Percentiles rank a stretch among this genome's conserved stretches.
Evolutionary conservation across 345 rosid species (phyloP).

Genomic region (Euclidium syriacum): DNA sequence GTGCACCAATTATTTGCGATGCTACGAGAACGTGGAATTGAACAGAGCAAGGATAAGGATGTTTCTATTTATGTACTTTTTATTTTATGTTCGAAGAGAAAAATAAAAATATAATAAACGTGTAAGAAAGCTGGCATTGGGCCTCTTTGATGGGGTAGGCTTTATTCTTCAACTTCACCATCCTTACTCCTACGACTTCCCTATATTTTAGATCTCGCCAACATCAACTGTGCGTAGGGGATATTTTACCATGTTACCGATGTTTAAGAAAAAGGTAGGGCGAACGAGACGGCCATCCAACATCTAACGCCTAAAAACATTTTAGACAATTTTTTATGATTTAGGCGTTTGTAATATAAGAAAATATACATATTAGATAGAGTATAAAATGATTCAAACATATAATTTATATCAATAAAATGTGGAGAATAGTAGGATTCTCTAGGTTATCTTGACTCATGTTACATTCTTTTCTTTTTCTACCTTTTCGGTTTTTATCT

Average conservation of each 20-base stretch:
- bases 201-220: not conserved
- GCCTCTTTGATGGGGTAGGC: constrained; percentile 20
- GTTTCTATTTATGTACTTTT: constrained; percentile 4
- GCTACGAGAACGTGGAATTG: constrained; percentile 24
- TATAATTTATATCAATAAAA: too few species aligned
- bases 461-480: too few species aligned
- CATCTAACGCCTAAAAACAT: too few species aligned
- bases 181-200: constrained; percentile 22
- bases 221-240: not conserved
- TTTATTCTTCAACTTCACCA: constrained; percentile 25
- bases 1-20: constrained; percentile 32
- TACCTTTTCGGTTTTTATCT: too few species aligned
- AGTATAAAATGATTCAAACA: too few species aligned
- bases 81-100: not conserved
- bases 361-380: too few species aligned
- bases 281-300: too few species aligned
- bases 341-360: too few species aligned
- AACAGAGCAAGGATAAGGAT: constrained; percentile 25
- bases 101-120: constrained; percentile 9
- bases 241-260: not conserved
- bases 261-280: too few species aligned
- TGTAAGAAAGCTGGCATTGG: constrained; percentile 23
- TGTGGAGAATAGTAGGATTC: too few species aligned
- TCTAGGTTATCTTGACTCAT: too few species aligned
- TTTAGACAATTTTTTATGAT: too few species aligned